Base-by-base conservation (phyloP, 179 eudicot species). In the Heliamphora pulchella region DNA sequence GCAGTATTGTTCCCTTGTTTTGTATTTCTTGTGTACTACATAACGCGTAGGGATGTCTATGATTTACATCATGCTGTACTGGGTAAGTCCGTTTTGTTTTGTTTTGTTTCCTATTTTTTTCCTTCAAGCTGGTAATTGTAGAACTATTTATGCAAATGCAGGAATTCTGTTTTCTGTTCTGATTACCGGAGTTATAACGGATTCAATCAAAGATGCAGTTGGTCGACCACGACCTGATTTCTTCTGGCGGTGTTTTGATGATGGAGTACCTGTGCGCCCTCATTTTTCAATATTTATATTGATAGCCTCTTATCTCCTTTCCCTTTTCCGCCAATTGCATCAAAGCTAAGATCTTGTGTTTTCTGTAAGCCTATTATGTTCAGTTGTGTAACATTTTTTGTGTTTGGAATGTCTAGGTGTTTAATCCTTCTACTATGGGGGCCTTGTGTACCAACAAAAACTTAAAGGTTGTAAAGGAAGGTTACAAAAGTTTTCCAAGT, bases 401-500 rank as follows among this genome's bases (percentile, higher is more conserved):
- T 67, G 3, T 0, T 18, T 15, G n/a, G 46, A 64, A 83, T 71
- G 48, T 63, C 50, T 62, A 90, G 96, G 80, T 76, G 39, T 91
- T 54, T 71, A 18, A 81, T 80, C 80, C 81, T 46, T 68, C 84
- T 22, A 87, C 85, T 89, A 93, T 93, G 65, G 79, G 80, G 81
- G 97, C 89, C 68, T 57, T 83, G 54, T 92, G 97, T 85, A 90
- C 89, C 71, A 90, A 87, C 76, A 91, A 93, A n/a, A 15, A 74
- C 6, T 80, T 74, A 58, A 82, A 83, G 76, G 83, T 84, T 13
- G 78, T 91, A 82, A 92, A 80, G 84, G 91, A 92, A 84, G 94
- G 91, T 17, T 87, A 89, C 75, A 91, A 88, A 85, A 92, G 94
- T 87, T 92, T 91, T 78, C 97, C 97, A 5, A 92, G 97, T 85